These are phyloP conservation scores for Conticribra guillardii DNA, from an alignment of 108 stramenopile genomes.

Conservation along the genomic window DNA sequence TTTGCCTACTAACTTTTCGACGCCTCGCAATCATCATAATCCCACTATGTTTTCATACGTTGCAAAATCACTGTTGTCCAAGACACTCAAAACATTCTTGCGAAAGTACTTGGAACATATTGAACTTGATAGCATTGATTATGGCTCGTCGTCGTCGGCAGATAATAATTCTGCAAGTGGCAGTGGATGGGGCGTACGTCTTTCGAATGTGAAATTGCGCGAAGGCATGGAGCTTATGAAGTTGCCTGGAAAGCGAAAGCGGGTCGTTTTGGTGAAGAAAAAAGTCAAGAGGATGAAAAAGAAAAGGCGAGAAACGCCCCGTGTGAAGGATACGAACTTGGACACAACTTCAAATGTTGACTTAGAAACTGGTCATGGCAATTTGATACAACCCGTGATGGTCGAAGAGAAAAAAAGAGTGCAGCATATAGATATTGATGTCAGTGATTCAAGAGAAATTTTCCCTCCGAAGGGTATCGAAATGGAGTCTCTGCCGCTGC, in stretches of 20 bases:
- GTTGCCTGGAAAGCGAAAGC: conserved; percentile 69
- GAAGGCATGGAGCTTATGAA: conserved; percentile 76
- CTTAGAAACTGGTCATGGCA: not conserved
- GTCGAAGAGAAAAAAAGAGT: not conserved
- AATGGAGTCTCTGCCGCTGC: not conserved
- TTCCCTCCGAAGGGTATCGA: too few species aligned
- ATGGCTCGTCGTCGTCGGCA: conserved; percentile 17
- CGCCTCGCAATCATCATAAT: too few species aligned
- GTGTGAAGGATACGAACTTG: not conserved
- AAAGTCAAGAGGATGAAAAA: conserved; percentile 39
- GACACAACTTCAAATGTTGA: not conserved
- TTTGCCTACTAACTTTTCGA: too few species aligned
- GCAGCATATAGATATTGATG: not conserved
- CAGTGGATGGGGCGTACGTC: conserved; percentile 80
- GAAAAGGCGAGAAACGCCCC: conserved; percentile 12
- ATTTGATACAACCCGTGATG: not conserved
- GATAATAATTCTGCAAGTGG: conserved; percentile 6
- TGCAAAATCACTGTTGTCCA: conserved; percentile 71
- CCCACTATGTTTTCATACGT: conserved; percentile 57
- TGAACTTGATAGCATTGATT: conserved; percentile 75
- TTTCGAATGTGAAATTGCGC: conserved; percentile 81
- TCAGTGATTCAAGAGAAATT: not conserved
- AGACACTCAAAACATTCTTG: conserved; percentile 76
- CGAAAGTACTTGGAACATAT: conserved; percentile 80
- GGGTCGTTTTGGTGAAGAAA: conserved; percentile 31